Base-by-base conservation (phyloP, 2,329 filamentous ascomycete species). In the Colletotrichum karsti region DNA sequence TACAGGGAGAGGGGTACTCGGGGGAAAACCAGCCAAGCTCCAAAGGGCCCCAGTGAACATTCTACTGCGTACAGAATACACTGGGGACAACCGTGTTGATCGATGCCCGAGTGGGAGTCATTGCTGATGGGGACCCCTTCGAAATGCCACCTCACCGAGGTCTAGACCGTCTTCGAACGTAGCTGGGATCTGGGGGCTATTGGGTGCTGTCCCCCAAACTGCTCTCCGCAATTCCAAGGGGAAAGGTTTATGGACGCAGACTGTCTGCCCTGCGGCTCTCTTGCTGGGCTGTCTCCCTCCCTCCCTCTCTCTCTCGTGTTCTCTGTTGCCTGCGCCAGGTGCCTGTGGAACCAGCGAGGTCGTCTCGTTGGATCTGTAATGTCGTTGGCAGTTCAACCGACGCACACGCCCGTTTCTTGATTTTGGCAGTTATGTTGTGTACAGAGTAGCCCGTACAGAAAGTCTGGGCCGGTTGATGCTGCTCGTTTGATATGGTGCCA, bases 151-250 rank as follows among this genome's bases (percentile, higher is more conserved):
- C 59, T 63, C 35, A 28, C 35, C 15, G 5, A 33, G 35, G 33
- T 67, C 63, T 57, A 67, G 63, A 57, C 59, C 59, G 30, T 56
- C 51, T 22, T 20, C 63, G 59, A 63, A 41, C 63, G 5, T 15
- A 2, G 20, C 44, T 37, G 57, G 44, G 57, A 60, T 60, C 44
- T 42, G 22, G 44, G 56, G 46, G 41, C 30, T 8, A 58, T 48
- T 58, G 55, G 55, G 28, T n/a, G 30, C n/a, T 48, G 3, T 41
- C 22, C 30, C 26, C 20, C 24, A 39, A 55, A 28, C 24, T 26
- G 3, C 24, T 58, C 55, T 58, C 55, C 55, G 55, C 55, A 58
- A 48, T 48, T 42, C 35, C 18, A n/a, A 58, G 41, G 55, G 22
- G 24, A 22, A n/a, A 46, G 41, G 41, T 33, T 48, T 35, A 41